Evolutionary conservation across 2,329 filamentous ascomycete genomes (phyloP).

Genomic region (Penicillium sp.): DNA sequence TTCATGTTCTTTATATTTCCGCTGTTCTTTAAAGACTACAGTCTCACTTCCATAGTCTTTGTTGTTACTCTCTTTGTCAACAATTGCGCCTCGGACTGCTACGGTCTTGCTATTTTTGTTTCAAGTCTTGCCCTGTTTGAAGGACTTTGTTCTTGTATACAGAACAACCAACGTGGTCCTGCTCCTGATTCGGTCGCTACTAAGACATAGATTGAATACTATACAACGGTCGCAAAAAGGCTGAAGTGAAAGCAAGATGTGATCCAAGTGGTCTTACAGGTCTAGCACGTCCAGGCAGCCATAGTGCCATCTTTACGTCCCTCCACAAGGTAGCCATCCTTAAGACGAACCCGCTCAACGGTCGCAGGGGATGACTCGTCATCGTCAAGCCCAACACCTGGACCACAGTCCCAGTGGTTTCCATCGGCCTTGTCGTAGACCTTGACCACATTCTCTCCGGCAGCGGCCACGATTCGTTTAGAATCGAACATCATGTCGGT

Average conservation of each 20-base stretch:
- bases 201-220: constrained; percentile 19
- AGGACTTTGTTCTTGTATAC: constrained; percentile 6
- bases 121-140: neutral
- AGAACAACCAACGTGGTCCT: constrained; percentile 7
- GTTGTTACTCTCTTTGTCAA: constrained; percentile 6
- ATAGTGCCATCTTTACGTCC: constrained; percentile 79
- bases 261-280: neutral
- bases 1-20: constrained; percentile 2
- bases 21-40: neutral
- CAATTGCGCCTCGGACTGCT: neutral
- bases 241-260: constrained; percentile 1
- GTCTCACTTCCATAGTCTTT: constrained; percentile 4
- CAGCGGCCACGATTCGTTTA: constrained; percentile 78
- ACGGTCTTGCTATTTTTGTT: constrained; percentile 6
- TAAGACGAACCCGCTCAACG: constrained; percentile 79
- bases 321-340: constrained; percentile 88
- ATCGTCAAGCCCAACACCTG: constrained; percentile 59
- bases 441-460: constrained; percentile 88
- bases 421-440: constrained; percentile 97
- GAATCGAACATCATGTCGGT: constrained; percentile 97
- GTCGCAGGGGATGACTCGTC: constrained; percentile 57
- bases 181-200: constrained; percentile 9
- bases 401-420: constrained; percentile 90
- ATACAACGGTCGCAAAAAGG: constrained; percentile 16
- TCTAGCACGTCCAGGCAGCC: constrained; percentile 75